Percentiles rank a stretch among this genome's conserved stretches.
Evolutionary conservation across 148 eudicot genomes (phyloP).

Genomic region (Spergularia bocconei): DNA sequence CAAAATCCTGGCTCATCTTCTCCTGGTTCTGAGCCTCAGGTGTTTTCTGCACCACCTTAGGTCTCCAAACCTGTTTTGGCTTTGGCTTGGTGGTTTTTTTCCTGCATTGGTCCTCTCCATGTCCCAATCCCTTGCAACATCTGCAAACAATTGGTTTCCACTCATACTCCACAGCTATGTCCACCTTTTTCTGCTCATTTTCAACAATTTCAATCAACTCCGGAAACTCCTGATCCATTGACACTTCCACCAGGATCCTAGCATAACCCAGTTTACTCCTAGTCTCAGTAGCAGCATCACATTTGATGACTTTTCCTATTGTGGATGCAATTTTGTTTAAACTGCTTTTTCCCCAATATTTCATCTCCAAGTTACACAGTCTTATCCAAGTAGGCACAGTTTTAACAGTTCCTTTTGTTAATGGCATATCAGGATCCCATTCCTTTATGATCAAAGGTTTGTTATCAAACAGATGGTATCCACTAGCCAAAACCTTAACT

Average conservation of each 20-base stretch:
- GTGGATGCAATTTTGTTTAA: background rate
- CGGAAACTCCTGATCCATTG: no score
- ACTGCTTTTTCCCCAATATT: background rate
- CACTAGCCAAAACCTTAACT: background rate
- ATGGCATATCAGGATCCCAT: background rate
- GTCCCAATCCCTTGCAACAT: no score
- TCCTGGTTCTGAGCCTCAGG: no score
- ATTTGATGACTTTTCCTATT: background rate
- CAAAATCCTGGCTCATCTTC: no score
- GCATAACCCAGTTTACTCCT: no score
- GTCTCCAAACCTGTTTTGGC: no score
- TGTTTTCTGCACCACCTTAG: no score
- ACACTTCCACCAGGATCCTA: background rate
- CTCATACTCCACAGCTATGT: background rate
- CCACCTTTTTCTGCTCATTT: no score
- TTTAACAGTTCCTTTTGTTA: background rate
- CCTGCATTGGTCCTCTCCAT: no score
- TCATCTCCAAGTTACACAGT: no score
- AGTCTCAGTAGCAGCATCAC: no score
- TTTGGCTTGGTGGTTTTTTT: background rate
- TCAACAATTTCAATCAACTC: no score
- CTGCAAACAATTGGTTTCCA: background rate
- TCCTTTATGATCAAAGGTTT: background rate
- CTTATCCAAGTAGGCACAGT: background rate
- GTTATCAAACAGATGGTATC: background rate